phyloP scores from a whole-genome alignment of 352 stramenopile genomes.

The Lagenidium sp. region DNA sequence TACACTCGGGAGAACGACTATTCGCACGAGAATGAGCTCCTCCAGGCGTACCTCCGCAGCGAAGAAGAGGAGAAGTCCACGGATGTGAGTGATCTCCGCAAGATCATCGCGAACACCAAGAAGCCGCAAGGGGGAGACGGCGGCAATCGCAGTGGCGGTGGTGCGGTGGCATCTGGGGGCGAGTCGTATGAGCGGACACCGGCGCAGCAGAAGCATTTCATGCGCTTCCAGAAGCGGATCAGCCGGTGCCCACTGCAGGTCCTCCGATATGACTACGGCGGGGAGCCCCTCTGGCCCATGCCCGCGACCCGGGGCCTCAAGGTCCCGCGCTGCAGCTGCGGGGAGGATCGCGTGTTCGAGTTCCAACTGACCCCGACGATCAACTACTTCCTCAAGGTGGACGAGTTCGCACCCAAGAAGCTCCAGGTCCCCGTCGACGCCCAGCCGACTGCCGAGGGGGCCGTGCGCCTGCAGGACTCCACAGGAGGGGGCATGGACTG shows the following conservation, averaged over 20 bases:
- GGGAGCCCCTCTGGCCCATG: constrained; percentile 72
- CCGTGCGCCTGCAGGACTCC: too few species aligned
- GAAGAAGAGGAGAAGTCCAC: constrained; percentile 74
- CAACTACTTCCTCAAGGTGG: constrained; percentile 82
- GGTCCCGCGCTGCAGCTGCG: constrained; percentile 47
- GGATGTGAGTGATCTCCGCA: constrained; percentile 47
- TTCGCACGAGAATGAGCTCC: constrained; percentile 56
- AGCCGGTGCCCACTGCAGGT: constrained; percentile 66
- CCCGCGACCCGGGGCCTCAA: constrained; percentile 35
- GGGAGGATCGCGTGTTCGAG: constrained; percentile 62
- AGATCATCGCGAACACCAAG: constrained; percentile 44
- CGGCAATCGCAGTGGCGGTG: constrained; percentile 2
- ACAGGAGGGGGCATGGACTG: constrained; percentile 60
- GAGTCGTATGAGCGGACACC: constrained; percentile 82
- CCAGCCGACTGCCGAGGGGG: background rate
- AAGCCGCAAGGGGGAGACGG: constrained; percentile 20
- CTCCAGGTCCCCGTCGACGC: constrained; percentile 1
- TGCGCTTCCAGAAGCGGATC: constrained; percentile 84
- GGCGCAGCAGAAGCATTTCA: constrained; percentile 57
- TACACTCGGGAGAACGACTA: constrained; percentile 56
- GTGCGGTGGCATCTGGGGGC: constrained; percentile 13
- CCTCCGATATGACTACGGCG: constrained; percentile 80
- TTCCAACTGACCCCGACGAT: constrained; percentile 78
- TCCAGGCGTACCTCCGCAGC: constrained; percentile 72
- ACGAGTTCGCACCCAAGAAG: constrained; percentile 32